Evolutionary conservation across 805 yeast genomes (phyloP).

Genomic region (Danielozyma ontarioensis): DNA sequence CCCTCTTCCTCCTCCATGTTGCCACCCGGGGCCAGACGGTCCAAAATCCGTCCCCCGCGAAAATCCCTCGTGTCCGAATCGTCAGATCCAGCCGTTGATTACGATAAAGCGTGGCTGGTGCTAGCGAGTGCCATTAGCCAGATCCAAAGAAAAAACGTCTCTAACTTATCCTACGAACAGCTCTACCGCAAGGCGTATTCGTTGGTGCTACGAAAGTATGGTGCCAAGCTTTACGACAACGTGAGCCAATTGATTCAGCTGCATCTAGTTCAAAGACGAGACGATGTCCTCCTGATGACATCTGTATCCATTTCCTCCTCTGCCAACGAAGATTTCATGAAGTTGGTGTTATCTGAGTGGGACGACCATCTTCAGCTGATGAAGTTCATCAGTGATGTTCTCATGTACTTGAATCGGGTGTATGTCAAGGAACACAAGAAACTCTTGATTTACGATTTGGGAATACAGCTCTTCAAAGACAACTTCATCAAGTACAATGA

Average conservation of each 20-base stretch:
- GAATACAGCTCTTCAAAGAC: slow-evolving; percentile 62
- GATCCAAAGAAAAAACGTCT: slow-evolving; percentile 68
- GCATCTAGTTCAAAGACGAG: slow-evolving; percentile 34
- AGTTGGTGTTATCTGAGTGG: slow-evolving; percentile 49
- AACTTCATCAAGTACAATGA: slow-evolving; percentile 47
- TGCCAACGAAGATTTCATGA: slow-evolving; percentile 29
- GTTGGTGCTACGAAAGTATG: slow-evolving; percentile 65
- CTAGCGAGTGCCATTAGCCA: slow-evolving; percentile 64
- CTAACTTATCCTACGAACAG: slow-evolving; percentile 74
- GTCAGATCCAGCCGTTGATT: slow-evolving; percentile 39
- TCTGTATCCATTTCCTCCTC: slow-evolving; percentile 7
- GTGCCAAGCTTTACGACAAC: slow-evolving; percentile 58
- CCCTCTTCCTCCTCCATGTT: slow-evolving; percentile 5
- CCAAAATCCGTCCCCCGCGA: slow-evolving; percentile 65
- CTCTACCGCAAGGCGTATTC: slow-evolving; percentile 76
- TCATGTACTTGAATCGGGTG: slow-evolving; percentile 83
- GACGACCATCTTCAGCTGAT: slow-evolving; percentile 64
- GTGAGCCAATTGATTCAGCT: slow-evolving; percentile 44
- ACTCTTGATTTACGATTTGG: slow-evolving; percentile 67
- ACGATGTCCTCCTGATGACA: slow-evolving; percentile 12
- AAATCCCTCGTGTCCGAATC: slow-evolving; percentile 25
- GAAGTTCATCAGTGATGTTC: slow-evolving; percentile 76
- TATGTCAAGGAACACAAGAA: slow-evolving; percentile 66
- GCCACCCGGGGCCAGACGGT: slow-evolving; percentile 36
- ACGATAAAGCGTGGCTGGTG: slow-evolving; percentile 61